Evolutionary conservation across 257 asterid species (phyloP), one percentile per base, ranked within the genome.

Genomic region (Scutellaria minor): DNA sequence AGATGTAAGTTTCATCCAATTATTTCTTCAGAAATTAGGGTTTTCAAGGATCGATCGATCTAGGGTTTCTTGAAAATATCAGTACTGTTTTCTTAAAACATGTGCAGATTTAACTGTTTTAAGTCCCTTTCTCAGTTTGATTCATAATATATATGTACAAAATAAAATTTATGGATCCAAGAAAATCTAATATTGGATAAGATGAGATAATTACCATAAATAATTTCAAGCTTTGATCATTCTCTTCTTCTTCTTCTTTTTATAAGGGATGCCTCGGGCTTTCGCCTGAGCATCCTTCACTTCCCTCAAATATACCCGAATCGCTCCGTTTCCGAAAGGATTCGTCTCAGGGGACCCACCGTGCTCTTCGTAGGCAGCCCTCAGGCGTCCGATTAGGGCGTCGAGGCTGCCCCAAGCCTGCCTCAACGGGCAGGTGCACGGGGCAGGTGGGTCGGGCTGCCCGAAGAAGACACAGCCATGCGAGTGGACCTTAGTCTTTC

Each of bases 351-450:
- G 76, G 0, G 83, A 67, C 0, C 83, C 85, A 0, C 83, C 87
- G 74, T 83, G 81, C 87, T 83, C 87, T n/a, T 83, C 87, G 62
- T 71, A 83, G 42, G 87, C 87, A 0, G 87, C 87, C 37, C 87
- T 47, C 13, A 83, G 83, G 7, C 87, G 81, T 5, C 87, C 87
- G 15, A 83, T 78, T 3, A 83, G 40, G 0, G 87, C 87, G 9
- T 83, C 87, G 9, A 83, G 79, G 79, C 87, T 83, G 48, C 87
- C 87, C 87, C 87, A 83, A 7, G 87, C 87, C 79, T 83, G 87
- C 71, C 72, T 63, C 6, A 83, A 14, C 8, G 87, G 87, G 78
- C 87, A 83, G 73, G 83, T 64, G 73, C 87, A 83, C 6, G 81
- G 87, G 1, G 64, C 83, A 2, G 85, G 87, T 0, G 87, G 87